Base-by-base conservation (phyloP, 2,329 filamentous ascomycete species). In the Fusarium gaditjirri region DNA sequence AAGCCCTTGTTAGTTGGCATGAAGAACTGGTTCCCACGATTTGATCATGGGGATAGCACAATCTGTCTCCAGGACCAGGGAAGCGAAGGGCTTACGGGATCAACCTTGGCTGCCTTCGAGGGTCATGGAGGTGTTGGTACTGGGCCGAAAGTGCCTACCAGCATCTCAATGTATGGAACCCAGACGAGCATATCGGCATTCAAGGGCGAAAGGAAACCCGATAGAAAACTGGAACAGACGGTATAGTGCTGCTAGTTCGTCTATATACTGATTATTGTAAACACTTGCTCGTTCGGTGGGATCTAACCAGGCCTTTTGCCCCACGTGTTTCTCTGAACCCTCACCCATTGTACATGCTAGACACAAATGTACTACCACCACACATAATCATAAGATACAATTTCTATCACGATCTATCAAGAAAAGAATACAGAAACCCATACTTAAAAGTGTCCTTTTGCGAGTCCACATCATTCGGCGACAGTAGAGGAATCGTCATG, bases 161-260 rank as follows among this genome's bases (percentile, higher is more conserved):
- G 44, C 1, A 27, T 42, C 1, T 19, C 47, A 3, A 21, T 14
- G 5, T 73, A 57, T n/a, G 71, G 71, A 8, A 68, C 50, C 0
- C 46, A 58, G 5, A 74, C 71, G 5, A 50, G 12, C 2, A 74
- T 72, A n/a, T 49, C 63, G 0, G 62, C 59, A 25, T 9, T 17
- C 11, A 19, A 35, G 9, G 12, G 23, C 9, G 39, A 11, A 3
- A 27, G 16, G 3, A 35, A 47, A 21, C 35, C 13, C 0, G 35
- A 27, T 10, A 27, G 19, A 8, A 35, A 47, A 8, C 8, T 14
- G 2, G 14, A 3, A 19, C 19, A 14, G 11, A 23, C 8, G 2
- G 8, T 31, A 11, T 31, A 31, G 8, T 14, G 8, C 8, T 23
- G 2, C 6, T 33, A 33, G 8, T 4, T 23, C 17, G 23, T 14